phyloP scores from a whole-genome alignment of 2,329 filamentous ascomycete genomes.

The Hypoxylon sp. region DNA sequence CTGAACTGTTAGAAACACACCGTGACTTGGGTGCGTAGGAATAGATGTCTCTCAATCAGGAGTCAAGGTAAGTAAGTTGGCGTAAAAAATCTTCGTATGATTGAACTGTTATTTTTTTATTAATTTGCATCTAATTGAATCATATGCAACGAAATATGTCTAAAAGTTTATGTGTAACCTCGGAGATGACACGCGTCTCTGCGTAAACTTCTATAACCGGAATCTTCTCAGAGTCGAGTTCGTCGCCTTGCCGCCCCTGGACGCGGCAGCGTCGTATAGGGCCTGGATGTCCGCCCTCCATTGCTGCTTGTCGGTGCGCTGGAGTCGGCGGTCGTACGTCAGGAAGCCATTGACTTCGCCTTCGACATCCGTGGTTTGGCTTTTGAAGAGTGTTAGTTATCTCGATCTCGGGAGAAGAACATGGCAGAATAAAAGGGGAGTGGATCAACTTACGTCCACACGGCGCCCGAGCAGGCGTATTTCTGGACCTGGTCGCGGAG shows the following conservation, averaged over 20 bases:
- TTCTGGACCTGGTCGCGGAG: constrained; percentile 69
- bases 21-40: too few relatives aligned
- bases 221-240: constrained; percentile 12
- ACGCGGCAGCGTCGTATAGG: constrained; percentile 67
- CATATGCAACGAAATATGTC: constrained; percentile 17
- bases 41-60: too few relatives aligned
- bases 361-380: constrained; percentile 78
- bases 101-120: neutral
- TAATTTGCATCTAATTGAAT: constrained; percentile 2
- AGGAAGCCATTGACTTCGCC: constrained; percentile 79
- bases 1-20: too few relatives aligned
- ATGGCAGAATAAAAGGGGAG: neutral
- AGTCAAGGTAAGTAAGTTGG: too few relatives aligned
- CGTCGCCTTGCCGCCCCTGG: constrained; percentile 36
- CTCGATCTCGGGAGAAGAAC: too few relatives aligned
- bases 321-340: constrained; percentile 73
- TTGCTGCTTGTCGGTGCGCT: constrained; percentile 66
- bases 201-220: constrained; percentile 1
- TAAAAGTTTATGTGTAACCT: constrained; percentile 11
- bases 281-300: constrained; percentile 71
- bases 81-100: neutral
- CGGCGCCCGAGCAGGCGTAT: constrained; percentile 73
- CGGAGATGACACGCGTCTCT: constrained; percentile 13
- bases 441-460: constrained; percentile 67
- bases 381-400: constrained; percentile 33